Conservation (phyloP, 2,329 filamentous ascomycete genomes). For the Colletotrichum shisoi region DNA sequence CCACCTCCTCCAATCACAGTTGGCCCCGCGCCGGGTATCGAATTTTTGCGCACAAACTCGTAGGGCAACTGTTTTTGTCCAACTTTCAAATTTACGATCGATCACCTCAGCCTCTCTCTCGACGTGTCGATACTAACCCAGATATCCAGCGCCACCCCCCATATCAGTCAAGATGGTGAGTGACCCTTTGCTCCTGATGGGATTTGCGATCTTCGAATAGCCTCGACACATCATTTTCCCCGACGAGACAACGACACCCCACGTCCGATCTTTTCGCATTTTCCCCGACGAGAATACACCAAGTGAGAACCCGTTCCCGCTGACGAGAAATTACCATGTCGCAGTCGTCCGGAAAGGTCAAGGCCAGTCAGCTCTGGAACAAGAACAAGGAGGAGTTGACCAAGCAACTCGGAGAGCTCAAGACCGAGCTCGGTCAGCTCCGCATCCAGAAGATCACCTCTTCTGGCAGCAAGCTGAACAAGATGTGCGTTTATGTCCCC, state of each 20-base stretch:
- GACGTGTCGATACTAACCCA: slow-evolving; percentile 39
- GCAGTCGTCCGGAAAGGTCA: slow-evolving; percentile 73
- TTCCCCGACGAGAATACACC: slow-evolving; percentile 23
- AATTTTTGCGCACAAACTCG: slow-evolving; percentile 20
- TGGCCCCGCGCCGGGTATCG: slow-evolving; percentile 13
- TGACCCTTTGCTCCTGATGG: slow-evolving; percentile 30
- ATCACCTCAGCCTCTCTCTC: slow-evolving; percentile 26
- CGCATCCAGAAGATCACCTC: slow-evolving; percentile 99
- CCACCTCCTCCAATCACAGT: slow-evolving; percentile 14
- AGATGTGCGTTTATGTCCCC: slow-evolving; percentile 74
- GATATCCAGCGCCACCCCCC: slow-evolving; percentile 39
- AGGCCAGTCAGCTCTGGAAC: slow-evolving; percentile 95
- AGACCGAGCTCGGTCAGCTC: slow-evolving; percentile 94
- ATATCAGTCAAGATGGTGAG: slow-evolving; percentile 40
- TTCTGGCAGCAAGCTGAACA: slow-evolving; percentile 93
- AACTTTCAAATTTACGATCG: slow-evolving; percentile 13
- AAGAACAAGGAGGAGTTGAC: slow-evolving; percentile 99
- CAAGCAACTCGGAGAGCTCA: slow-evolving; percentile 93
- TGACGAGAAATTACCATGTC: slow-evolving; percentile 39
- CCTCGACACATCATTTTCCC: slow-evolving; percentile 13
- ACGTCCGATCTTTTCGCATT: slow-evolving; percentile 11
- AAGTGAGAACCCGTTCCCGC: slow-evolving; percentile 25
- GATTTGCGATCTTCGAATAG: slow-evolving; percentile 27
- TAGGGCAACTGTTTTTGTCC: slow-evolving; percentile 17
- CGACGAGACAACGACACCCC: slow-evolving; percentile 29